phyloP scores from a whole-genome alignment of 495 filamentous ascomycete genomes.

The Choiromyces venosus region DNA sequence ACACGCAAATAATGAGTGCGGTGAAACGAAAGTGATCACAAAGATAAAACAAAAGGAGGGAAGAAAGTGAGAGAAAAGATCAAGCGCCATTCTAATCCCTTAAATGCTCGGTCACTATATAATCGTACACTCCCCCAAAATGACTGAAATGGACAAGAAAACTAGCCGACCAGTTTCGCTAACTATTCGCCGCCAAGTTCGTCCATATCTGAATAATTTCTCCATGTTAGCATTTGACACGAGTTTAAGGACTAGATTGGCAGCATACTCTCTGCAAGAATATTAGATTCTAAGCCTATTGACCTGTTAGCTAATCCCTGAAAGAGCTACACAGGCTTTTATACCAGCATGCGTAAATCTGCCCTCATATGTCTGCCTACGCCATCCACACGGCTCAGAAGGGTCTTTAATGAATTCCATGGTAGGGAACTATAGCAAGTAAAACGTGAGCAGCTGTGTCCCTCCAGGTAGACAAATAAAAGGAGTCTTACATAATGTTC shows the following conservation, averaged over 20 bases:
- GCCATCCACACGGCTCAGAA: constrained; percentile 60
- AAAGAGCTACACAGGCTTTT: not conserved
- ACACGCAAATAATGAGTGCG: not conserved
- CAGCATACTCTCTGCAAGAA: constrained; percentile 35
- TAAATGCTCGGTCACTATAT: not conserved
- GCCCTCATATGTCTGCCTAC: constrained; percentile 62
- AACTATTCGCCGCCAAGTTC: constrained; percentile 26
- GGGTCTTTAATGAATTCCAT: constrained; percentile 77
- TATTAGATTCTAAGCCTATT: constrained; percentile 33
- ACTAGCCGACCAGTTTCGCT: not conserved
- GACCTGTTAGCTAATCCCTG: not conserved
- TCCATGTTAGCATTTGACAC: constrained; percentile 21
- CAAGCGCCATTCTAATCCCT: constrained; percentile 12
- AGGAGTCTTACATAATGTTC: constrained; percentile 71
- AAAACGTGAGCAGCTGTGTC: constrained; percentile 7
- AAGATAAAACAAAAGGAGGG: not conserved
- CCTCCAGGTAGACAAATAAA: not conserved
- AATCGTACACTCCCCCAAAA: constrained; percentile 14
- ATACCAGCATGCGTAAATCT: constrained; percentile 36
- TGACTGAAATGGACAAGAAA: not conserved
- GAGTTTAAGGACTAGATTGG: constrained; percentile 18
- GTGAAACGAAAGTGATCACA: not conserved
- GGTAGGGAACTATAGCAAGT: constrained; percentile 61
- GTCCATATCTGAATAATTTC: constrained; percentile 27
- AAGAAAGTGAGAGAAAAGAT: not conserved